A percentile compares a stretch with the other conserved stretches of the same genome.
Evolutionary conservation across 2,329 filamentous ascomycete genomes (phyloP).

Genomic region (Clonostachys chloroleuca): DNA sequence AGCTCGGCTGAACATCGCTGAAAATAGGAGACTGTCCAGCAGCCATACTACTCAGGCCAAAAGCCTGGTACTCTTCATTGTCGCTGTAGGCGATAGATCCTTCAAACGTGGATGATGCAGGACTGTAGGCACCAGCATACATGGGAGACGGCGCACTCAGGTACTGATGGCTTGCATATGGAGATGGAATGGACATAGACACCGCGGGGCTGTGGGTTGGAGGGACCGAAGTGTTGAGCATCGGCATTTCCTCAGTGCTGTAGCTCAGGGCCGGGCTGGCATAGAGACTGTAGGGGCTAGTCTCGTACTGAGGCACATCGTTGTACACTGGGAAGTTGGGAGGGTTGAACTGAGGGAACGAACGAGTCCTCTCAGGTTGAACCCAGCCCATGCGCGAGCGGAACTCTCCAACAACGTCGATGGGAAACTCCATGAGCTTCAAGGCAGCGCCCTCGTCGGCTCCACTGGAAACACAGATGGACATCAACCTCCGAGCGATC

Average conservation of each 20-base stretch:
- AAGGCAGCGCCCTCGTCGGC: conserved; percentile 55
- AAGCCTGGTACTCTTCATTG: conserved; percentile 49
- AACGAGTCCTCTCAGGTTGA: conserved; percentile 52
- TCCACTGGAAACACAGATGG: conserved; percentile 58
- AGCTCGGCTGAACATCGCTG: conserved; percentile 35
- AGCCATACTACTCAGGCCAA: conserved; percentile 38
- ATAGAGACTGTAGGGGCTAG: conserved; percentile 45
- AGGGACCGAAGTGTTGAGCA: conserved; percentile 43
- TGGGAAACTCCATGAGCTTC: conserved; percentile 67
- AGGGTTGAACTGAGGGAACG: conserved; percentile 56
- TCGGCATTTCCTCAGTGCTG: conserved; percentile 57
- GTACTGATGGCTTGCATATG: conserved; percentile 51
- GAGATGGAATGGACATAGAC: conserved; percentile 52
- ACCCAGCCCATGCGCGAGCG: conserved; percentile 65
- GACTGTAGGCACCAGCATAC: conserved; percentile 54
- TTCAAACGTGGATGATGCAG: conserved; percentile 58
- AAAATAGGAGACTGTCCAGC: conserved; percentile 39
- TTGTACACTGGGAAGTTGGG: conserved; percentile 48
- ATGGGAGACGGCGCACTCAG: conserved; percentile 60
- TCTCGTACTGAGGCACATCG: conserved; percentile 19
- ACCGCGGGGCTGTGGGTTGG: conserved; percentile 44
- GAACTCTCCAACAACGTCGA: conserved; percentile 65
- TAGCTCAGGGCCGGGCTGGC: conserved; percentile 58
- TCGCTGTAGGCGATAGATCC: conserved; percentile 61
- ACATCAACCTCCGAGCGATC: conserved; percentile 71